A percentile compares a stretch with the other conserved stretches of the same genome.
Conservation (phyloP, 371 early-diverging fungal species). For the Sporodiniella umbellata region DNA sequence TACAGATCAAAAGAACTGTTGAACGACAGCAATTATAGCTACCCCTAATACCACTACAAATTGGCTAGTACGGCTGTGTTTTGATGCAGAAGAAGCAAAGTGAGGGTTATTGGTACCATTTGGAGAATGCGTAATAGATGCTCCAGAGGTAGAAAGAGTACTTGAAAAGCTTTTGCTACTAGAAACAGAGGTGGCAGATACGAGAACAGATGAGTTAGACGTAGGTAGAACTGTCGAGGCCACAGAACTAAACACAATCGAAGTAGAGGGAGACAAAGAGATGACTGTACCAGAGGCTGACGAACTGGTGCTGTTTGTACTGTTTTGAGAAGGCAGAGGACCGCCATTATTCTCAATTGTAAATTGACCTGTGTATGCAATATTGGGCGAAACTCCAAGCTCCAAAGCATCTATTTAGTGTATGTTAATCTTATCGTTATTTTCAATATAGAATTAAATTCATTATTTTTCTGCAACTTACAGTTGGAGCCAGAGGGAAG, state of each 20-base stretch:
- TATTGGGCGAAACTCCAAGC: slow-evolving; percentile 43
- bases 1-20: slow-evolving; percentile 15
- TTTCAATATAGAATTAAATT: background rate
- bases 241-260: background rate
- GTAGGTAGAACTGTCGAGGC: slow-evolving; percentile 17
- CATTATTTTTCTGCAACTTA: slow-evolving; percentile 10
- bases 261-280: slow-evolving; percentile 6
- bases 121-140: background rate
- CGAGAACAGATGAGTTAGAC: slow-evolving; percentile 6
- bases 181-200: background rate
- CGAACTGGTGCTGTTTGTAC: slow-evolving; percentile 1
- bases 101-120: slow-evolving; percentile 1
- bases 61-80: slow-evolving; percentile 3
- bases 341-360: slow-evolving; percentile 32
- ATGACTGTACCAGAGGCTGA: slow-evolving; percentile 4
- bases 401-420: slow-evolving; percentile 42
- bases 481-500: slow-evolving; percentile 27
- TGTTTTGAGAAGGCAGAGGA: slow-evolving; percentile 3
- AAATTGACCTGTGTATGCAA: slow-evolving; percentile 50
- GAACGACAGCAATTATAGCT: slow-evolving; percentile 14
- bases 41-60: slow-evolving; percentile 11
- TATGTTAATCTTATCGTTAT: background rate
- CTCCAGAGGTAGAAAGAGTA: slow-evolving; percentile 5
- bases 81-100: slow-evolving; percentile 12
- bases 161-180: background rate